A percentile compares a stretch with the other conserved stretches of the same genome.
phyloP scores from a whole-genome alignment of 1,284 basidiomycete genomes.

The Ustilago bromivora region DNA sequence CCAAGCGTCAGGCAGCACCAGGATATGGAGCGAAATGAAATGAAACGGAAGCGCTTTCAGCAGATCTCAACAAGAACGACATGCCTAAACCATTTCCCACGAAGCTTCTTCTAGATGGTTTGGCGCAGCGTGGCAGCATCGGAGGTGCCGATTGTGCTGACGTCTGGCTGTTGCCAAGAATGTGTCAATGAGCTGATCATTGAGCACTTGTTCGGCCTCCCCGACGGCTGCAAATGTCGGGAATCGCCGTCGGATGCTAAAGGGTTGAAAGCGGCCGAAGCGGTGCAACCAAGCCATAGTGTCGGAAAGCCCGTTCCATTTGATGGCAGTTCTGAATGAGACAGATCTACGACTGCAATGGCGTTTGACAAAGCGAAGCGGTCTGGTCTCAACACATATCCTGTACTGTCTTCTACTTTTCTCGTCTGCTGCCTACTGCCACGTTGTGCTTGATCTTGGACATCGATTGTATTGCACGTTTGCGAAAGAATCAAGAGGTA shows the following conservation, averaged over 20 bases:
- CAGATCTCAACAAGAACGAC: neutral
- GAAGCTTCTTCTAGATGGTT: neutral
- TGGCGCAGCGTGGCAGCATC: neutral
- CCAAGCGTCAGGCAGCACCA: neutral
- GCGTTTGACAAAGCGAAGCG: neutral
- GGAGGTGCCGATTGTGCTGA: neutral
- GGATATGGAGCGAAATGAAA: neutral
- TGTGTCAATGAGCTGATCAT: neutral
- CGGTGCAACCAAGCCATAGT: neutral
- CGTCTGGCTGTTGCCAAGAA: neutral
- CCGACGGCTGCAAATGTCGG: neutral
- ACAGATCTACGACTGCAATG: neutral
- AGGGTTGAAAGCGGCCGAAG: neutral
- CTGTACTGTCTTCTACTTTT: neutral
- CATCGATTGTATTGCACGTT: constrained; percentile 1
- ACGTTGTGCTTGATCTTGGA: neutral
- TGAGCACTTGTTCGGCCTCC: neutral
- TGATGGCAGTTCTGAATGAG: neutral
- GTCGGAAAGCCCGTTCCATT: too few species aligned
- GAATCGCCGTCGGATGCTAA: neutral
- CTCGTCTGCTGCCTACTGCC: neutral
- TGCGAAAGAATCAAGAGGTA: neutral
- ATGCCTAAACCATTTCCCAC: neutral
- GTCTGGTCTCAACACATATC: neutral
- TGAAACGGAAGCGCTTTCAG: neutral